These are phyloP conservation scores for Periconia sp. DNA, from an alignment of 2,329 filamentous ascomycete species.

Conservation along the genomic window DNA sequence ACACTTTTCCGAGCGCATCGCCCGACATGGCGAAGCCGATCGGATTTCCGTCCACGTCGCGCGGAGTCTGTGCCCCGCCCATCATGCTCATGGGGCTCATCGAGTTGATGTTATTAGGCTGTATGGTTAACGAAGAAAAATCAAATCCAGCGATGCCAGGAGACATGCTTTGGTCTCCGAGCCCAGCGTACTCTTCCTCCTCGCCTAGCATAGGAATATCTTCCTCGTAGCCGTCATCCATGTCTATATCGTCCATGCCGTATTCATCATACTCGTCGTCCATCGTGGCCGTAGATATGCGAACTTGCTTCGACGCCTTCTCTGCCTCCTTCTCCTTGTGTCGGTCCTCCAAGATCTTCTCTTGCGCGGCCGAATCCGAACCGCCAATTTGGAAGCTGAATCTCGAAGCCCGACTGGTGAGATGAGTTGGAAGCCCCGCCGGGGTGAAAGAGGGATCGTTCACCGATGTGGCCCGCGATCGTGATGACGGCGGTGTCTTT, in stretches of 20 bases:
- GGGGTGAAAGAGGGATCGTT: slow-evolving; percentile 39
- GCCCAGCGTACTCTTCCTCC: slow-evolving; percentile 32
- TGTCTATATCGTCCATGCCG: slow-evolving; percentile 48
- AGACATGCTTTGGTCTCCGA: slow-evolving; percentile 29
- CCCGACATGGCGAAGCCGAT: slow-evolving; percentile 39
- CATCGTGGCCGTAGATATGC: slow-evolving; percentile 36
- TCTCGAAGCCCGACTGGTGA: slow-evolving; percentile 69
- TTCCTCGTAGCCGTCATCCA: slow-evolving; percentile 65
- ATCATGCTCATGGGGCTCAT: slow-evolving; percentile 25
- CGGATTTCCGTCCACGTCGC: slow-evolving; percentile 32
- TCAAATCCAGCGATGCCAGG: slow-evolving; percentile 35
- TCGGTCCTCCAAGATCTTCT: slow-evolving; percentile 71
- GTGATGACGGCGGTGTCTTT: slow-evolving; percentile 37
- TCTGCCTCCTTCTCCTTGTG: slow-evolving; percentile 68
- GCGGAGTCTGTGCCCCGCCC: slow-evolving; percentile 27
- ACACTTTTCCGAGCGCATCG: slow-evolving; percentile 17
- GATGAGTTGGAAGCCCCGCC: slow-evolving; percentile 45
- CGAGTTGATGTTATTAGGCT: slow-evolving; percentile 16
- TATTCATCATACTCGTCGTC: slow-evolving; percentile 44
- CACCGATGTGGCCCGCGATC: slow-evolving; percentile 41
- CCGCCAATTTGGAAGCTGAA: slow-evolving; percentile 83
- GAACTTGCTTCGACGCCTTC: slow-evolving; percentile 50
- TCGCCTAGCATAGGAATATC: slow-evolving; percentile 60
- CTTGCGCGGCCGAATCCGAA: slow-evolving; percentile 63
- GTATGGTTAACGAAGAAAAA: slow-evolving; percentile 35